Conservation (phyloP, 306 rosid genomes). For the Lotus japonicus region DNA sequence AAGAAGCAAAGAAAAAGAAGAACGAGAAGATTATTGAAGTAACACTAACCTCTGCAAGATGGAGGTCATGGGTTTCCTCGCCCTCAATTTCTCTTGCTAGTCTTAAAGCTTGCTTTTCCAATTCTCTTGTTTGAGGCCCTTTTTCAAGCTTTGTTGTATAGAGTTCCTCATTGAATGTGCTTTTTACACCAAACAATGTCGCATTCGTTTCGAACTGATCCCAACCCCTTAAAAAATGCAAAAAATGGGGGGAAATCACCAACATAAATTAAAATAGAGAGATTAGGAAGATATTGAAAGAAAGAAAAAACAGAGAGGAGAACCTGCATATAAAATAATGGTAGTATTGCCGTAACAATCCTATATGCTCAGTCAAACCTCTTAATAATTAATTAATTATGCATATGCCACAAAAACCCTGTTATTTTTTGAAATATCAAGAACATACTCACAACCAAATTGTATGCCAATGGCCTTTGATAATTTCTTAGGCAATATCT, state of each 20-base stretch:
- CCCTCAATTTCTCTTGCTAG: constrained; percentile 95
- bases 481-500: not conserved
- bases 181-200: constrained; percentile 85
- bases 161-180: constrained; percentile 83
- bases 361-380: constrained; percentile 12
- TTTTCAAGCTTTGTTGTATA: constrained; percentile 91
- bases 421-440: not conserved
- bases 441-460: not conserved
- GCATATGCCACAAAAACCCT: constrained; percentile 3
- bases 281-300: not conserved
- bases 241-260: not conserved
- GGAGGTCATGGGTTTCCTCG: constrained; percentile 88
- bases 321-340: constrained; percentile 1
- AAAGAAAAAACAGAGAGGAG: not conserved
- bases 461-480: not conserved
- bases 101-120: constrained; percentile 75
- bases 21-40: constrained; percentile 4
- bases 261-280: constrained; percentile 4
- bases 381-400: constrained; percentile 11
- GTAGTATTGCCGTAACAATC: not conserved
- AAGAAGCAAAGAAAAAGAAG: not conserved
- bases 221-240: constrained; percentile 59
- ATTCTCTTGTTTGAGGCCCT: constrained; percentile 69
- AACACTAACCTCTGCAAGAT: constrained; percentile 78
- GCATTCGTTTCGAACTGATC: constrained; percentile 85